These are phyloP conservation scores for Paraurostyla sp. DNA, from an alignment of 73 alveolate genomes.

Conservation along the genomic window DNA sequence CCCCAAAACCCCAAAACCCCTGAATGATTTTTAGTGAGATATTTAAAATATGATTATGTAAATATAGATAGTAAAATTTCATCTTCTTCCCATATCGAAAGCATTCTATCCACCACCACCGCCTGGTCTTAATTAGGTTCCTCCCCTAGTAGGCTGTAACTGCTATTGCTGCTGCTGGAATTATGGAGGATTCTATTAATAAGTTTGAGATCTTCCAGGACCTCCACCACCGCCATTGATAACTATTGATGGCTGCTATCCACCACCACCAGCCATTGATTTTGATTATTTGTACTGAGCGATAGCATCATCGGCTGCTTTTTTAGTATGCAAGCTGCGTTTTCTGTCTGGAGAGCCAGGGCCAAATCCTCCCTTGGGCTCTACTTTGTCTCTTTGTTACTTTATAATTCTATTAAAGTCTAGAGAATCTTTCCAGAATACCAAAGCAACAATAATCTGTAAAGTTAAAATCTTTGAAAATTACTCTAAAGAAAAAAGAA, in stretches of 20 bases:
- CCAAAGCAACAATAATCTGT: slow-evolving; percentile 48
- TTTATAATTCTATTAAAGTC: slow-evolving; percentile 61
- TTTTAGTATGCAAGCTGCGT: not conserved
- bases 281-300: not conserved
- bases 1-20: too few species aligned
- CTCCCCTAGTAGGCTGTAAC: not conserved
- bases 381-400: slow-evolving; percentile 18
- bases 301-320: slow-evolving; percentile 55
- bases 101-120: slow-evolving; percentile 21
- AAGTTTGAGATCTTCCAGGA: not conserved
- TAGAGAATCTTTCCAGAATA: slow-evolving; percentile 78
- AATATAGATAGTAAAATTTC: too few species aligned
- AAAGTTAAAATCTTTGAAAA: not conserved
- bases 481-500: slow-evolving; percentile 67
- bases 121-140: not conserved
- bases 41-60: too few species aligned
- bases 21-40: too few species aligned
- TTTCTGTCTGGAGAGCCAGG: slow-evolving; percentile 35
- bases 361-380: not conserved
- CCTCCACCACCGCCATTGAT: not conserved
- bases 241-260: not conserved
- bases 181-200: not conserved
- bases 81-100: slow-evolving; percentile 56
- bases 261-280: too few species aligned
- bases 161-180: not conserved